Conservation (phyloP, 2,329 filamentous ascomycete species). For the Scedosporium minutisporum region DNA sequence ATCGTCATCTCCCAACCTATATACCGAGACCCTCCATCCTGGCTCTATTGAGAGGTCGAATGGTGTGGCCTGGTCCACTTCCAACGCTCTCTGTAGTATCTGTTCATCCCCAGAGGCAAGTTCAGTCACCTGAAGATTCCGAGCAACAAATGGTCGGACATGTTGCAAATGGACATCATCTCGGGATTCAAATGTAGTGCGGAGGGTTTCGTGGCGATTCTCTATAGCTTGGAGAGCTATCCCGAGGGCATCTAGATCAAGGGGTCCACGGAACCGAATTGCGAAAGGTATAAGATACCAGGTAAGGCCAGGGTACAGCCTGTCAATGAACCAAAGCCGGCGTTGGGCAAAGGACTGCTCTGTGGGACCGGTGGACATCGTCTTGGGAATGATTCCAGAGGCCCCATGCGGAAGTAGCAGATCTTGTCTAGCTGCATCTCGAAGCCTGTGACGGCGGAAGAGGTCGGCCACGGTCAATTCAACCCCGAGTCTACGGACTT, state of each 20-base stretch:
- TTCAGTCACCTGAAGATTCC: background rate
- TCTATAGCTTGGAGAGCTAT: conserved; percentile 11
- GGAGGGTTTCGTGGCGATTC: conserved; percentile 13
- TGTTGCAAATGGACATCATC: conserved; percentile 9
- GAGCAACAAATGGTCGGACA: conserved; percentile 3
- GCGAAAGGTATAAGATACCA: conserved; percentile 13
- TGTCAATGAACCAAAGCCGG: conserved; percentile 15
- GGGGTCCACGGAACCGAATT: conserved; percentile 9
- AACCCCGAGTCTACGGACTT: conserved; percentile 27
- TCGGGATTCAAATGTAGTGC: conserved; percentile 11
- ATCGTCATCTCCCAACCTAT: conserved; percentile 9
- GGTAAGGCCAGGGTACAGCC: conserved; percentile 10
- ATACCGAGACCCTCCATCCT: conserved; percentile 13
- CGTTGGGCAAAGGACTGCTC: conserved; percentile 15
- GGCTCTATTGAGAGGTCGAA: conserved; percentile 15
- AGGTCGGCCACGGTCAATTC: conserved; percentile 33
- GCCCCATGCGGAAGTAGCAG: conserved; percentile 12
- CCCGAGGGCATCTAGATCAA: conserved; percentile 9
- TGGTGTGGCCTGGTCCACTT: conserved; percentile 12
- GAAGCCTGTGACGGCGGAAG: conserved; percentile 32
- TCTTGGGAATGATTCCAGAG: conserved; percentile 14
- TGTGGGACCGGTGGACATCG: conserved; percentile 8
- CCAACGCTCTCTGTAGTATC: background rate
- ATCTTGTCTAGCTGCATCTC: conserved; percentile 28
- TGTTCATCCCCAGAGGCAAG: background rate